These are phyloP conservation scores for Pythium brachiatum DNA, from an alignment of 352 stramenopile species.

Conservation along the genomic window DNA sequence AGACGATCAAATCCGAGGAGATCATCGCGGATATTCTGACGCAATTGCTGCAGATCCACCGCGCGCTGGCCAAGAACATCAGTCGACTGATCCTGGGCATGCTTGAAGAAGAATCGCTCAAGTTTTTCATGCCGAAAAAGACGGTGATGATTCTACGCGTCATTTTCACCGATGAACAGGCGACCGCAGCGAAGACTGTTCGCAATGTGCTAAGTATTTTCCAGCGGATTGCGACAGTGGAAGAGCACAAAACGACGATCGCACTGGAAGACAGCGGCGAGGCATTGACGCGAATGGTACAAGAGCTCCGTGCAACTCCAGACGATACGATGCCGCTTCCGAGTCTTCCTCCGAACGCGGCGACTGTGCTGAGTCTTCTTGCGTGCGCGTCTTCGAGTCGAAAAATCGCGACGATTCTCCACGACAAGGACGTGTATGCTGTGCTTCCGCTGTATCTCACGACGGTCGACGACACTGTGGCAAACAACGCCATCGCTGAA, in stretches of 20 bases:
- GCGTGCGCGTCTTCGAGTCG: constrained; percentile 35
- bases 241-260: constrained; percentile 78
- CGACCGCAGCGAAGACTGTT: constrained; percentile 42
- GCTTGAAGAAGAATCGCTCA: constrained; percentile 70
- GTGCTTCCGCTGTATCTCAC: constrained; percentile 42
- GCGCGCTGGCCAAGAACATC: constrained; percentile 56
- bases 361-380: constrained; percentile 42
- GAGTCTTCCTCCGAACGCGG: constrained; percentile 33
- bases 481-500: background rate
- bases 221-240: constrained; percentile 46
- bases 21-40: constrained; percentile 71
- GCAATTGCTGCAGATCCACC: constrained; percentile 57
- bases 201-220: constrained; percentile 70
- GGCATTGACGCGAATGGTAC: constrained; percentile 42
- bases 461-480: constrained; percentile 7
- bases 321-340: constrained; percentile 7
- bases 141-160: constrained; percentile 58
- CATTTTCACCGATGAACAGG: constrained; percentile 44
- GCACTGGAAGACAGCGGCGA: constrained; percentile 68
- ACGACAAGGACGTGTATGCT: constrained; percentile 54
- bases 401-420: constrained; percentile 49
- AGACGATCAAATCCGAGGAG: constrained; percentile 64
- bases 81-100: constrained; percentile 55
- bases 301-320: constrained; percentile 35
- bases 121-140: constrained; percentile 82